phyloP scores from a whole-genome alignment of 441 rosid species.

The Lepidium campestre region DNA sequence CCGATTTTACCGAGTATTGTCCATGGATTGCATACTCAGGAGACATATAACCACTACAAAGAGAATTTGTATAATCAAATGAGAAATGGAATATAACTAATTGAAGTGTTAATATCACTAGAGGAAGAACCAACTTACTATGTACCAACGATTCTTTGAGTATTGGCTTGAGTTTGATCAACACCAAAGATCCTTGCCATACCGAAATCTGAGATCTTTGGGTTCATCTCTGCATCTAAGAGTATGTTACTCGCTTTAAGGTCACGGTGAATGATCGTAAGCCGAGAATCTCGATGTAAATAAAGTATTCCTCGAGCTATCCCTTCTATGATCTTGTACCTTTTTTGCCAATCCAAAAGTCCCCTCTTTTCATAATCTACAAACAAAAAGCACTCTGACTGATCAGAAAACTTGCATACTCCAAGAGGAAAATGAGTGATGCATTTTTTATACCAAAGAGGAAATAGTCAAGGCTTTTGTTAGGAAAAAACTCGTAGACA shows the following conservation, averaged over 20 bases:
- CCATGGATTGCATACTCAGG: slow-evolving; percentile 45
- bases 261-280: slow-evolving; percentile 47
- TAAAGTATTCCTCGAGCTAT: slow-evolving; percentile 49
- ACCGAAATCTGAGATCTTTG: slow-evolving; percentile 51
- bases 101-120: neutral
- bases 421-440: neutral
- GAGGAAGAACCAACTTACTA: slow-evolving; percentile 31
- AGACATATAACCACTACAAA: slow-evolving; percentile 43
- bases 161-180: slow-evolving; percentile 37
- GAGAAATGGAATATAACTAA: neutral
- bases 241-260: slow-evolving; percentile 47
- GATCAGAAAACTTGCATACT: neutral
- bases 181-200: slow-evolving; percentile 41
- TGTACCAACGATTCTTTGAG: slow-evolving; percentile 37
- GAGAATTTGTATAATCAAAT: neutral
- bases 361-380: slow-evolving; percentile 30
- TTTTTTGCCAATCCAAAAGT: slow-evolving; percentile 38
- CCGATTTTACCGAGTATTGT: slow-evolving; percentile 35
- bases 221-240: slow-evolving; percentile 40
- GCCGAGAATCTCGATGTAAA: slow-evolving; percentile 49
- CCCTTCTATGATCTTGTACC: slow-evolving; percentile 46
- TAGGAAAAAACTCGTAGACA: slow-evolving; percentile 41
- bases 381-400: neutral
- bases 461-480: slow-evolving; percentile 41
- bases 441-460: slow-evolving; percentile 33